Evolutionary conservation across 306 rosid species (phyloP), one percentile per base, ranked within the genome.

Genomic region (Medicago ruthenica): DNA sequence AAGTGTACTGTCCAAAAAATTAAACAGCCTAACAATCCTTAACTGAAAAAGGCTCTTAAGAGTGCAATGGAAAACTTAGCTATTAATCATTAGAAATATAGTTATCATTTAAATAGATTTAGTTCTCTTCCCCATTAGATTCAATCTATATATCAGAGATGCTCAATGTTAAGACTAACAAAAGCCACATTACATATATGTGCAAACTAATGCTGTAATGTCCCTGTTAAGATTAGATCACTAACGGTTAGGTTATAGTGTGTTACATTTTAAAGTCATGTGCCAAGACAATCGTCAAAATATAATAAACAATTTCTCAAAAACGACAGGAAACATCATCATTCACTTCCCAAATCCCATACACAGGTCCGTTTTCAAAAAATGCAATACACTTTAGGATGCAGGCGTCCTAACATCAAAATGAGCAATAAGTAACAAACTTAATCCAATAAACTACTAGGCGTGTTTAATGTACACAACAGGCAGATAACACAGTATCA

Each of bases 351-450:
- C 40, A 71, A 17, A 76, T 59, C 73, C 37, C 59, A 67, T 24
- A 40, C 53, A 78, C 69, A 51, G 51, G 36, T 65, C 20, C 13
- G 11, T 24, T 36, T 66, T 66, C 20, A 72, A 31, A 66, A 58
- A 39, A 39, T 67, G 50, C 51, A 75, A 70, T 34, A 60, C 37
- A 47, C 65, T 79, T 31, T 9, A 65, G 31, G 9, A 47, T 45
- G 65, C 10, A 47, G 11, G 27, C 76, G 48, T 73, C 69, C 42
- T 39, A 73, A 67, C 71, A 24, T 21, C 34, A 77, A 60, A 47
- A 77, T 24, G 47, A 50, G 39, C 18, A 51, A 27, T 8, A 48
- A 83, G 51, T 2, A 69, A 44, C 41, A 40, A 78, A 58, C 71
- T 55, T 58, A 63, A 65, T 57, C 81, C 21, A 37, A 47, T 48